Conservation (phyloP, 1,284 basidiomycete species). For the Trametes sp. region DNA sequence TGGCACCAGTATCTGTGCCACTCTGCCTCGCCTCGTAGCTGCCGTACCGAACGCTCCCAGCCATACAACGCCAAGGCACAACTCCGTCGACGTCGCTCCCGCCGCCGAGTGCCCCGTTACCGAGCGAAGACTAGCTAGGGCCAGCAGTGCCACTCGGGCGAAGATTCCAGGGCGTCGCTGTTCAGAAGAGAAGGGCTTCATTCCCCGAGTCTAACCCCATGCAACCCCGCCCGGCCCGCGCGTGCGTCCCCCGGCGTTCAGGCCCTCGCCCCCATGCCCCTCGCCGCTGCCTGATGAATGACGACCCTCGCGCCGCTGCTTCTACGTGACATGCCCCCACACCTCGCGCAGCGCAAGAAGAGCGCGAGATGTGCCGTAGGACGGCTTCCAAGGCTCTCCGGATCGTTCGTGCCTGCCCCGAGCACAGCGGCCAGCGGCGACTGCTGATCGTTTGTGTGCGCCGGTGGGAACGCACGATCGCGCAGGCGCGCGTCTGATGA, state of each 20-base stretch:
- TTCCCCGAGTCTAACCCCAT: conserved; percentile 19
- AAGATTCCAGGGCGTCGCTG: conserved; percentile 8
- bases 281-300: conserved; percentile 5
- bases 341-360: background rate
- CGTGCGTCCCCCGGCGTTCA: conserved; percentile 17
- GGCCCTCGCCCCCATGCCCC: conserved; percentile 12
- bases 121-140: background rate
- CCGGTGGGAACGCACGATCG: background rate
- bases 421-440: conserved; percentile 1
- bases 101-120: background rate
- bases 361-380: background rate
- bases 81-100: background rate
- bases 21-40: background rate
- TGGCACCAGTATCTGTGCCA: background rate
- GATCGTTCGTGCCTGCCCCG: conserved; percentile 3
- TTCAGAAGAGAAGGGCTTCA: conserved; percentile 19
- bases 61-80: background rate
- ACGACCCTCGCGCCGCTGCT: background rate
- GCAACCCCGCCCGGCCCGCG: conserved; percentile 3
- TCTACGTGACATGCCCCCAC: conserved; percentile 7
- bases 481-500: conserved; percentile 6
- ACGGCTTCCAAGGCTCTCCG: conserved; percentile 13
- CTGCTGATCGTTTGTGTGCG: conserved; percentile 14
- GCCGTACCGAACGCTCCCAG: background rate
- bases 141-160: conserved; percentile 21